Percentiles rank a stretch among this genome's conserved stretches.
These are phyloP conservation scores for Knoxia roxburghii DNA, from an alignment of 257 asterid genomes.

Conservation along the genomic window DNA sequence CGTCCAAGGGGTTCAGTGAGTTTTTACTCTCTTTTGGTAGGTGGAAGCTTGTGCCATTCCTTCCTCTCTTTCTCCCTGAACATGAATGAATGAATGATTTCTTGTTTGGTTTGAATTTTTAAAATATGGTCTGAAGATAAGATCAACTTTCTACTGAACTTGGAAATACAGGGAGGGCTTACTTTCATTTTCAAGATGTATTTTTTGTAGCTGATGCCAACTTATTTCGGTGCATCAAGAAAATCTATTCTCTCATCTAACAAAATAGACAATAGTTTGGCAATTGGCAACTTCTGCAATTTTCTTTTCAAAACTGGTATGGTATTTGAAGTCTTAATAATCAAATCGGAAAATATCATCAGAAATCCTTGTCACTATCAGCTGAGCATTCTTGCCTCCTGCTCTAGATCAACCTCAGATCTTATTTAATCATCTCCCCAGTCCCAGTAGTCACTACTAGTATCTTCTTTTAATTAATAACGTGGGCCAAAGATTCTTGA, in stretches of 20 bases:
- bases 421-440: background rate
- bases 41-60: slow-evolving; percentile 7
- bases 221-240: too few relatives aligned
- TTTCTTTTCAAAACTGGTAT: too few relatives aligned
- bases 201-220: background rate
- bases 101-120: too few relatives aligned
- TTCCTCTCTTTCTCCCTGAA: background rate
- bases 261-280: too few relatives aligned
- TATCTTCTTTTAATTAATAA: background rate
- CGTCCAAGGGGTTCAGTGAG: slow-evolving; percentile 39
- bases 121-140: background rate
- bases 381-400: background rate
- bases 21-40: background rate
- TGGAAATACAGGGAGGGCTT: background rate
- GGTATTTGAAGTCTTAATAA: too few relatives aligned
- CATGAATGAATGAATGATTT: slow-evolving; percentile 1
- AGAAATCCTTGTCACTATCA: background rate
- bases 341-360: background rate
- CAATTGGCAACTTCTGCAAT: too few relatives aligned
- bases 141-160: background rate
- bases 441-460: background rate
- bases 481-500: slow-evolving; percentile 18
- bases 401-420: background rate
- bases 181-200: background rate
- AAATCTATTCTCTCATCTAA: too few relatives aligned